Base-by-base conservation (phyloP, 1,139 yeast genomes). In the Maudiozyma humilis region DNA sequence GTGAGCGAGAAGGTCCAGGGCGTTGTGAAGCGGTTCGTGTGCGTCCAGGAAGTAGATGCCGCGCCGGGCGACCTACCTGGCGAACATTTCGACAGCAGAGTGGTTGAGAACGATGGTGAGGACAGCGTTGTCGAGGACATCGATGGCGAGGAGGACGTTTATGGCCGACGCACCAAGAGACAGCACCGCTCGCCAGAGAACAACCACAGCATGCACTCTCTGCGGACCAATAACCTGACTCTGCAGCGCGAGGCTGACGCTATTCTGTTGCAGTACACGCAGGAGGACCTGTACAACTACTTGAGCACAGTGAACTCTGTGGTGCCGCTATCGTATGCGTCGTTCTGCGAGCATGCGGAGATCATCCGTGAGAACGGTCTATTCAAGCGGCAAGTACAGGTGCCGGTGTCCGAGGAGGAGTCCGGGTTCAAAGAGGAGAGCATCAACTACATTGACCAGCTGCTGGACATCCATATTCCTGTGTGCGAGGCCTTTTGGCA, bases 401-500 rank as follows among this genome's bases (percentile, higher is more conserved):
- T 20, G 3, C 32, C 41, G 17, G 19, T 6, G 10, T 27, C 29
- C n/a, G 34, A 40, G 10, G 38, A 23, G 3, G 7, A 14, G 2
- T 10, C 20, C 5, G 16, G 23, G n/a, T 17, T 5, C n/a, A 29
- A 29, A 14, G 32, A 29, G 16, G 25, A 43, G 19, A 36, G 36
- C 12, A 32, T 51, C 27, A 44, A 44, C 34, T 42, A 30, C 30
- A 38, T 51, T 3, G 55, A 51, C n/a, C 48, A 51, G 37, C 40
- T 52, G 15, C 36, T 50, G 20, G 51, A 51, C 34, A 47, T 52
- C 17, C 54, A 52, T 38, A 36, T 52, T 19, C 56, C 56, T 3
- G 54, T 52, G 5, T 49, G 53, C 40, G 47, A 46, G 29, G 45
- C 51, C 2, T 51, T 51, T 31, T 51, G 55, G 55, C 46, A 48